Percentiles rank a stretch among this genome's conserved stretches.
These are phyloP conservation scores for Fragaria vesca DNA, from an alignment of 306 rosid genomes.

Conservation along the genomic window DNA sequence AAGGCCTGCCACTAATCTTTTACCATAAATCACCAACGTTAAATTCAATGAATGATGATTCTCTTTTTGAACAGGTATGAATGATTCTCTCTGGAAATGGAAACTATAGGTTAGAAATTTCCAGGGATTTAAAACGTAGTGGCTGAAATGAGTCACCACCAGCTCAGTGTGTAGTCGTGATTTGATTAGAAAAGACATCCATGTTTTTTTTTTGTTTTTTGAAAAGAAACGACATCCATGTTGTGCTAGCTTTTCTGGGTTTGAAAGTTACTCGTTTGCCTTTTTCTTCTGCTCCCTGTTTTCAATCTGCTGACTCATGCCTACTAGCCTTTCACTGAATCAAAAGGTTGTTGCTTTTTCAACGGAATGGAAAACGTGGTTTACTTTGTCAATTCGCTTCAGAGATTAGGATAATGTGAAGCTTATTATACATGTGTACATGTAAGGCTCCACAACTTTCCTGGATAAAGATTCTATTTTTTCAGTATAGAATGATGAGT, in stretches of 20 bases:
- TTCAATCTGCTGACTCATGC: neutral
- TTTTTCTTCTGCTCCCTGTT: neutral
- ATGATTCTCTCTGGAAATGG: neutral
- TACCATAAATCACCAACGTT: neutral
- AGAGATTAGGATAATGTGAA: neutral
- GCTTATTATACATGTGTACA: neutral
- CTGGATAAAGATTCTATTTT: neutral
- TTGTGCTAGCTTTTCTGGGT: neutral
- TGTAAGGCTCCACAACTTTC: neutral
- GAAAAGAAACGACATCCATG: neutral
- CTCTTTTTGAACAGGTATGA: neutral
- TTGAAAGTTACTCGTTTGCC: neutral
- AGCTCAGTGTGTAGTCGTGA: neutral
- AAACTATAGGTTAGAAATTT: neutral
- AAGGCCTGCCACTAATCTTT: neutral
- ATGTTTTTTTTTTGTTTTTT: too few relatives aligned
- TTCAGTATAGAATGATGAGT: neutral
- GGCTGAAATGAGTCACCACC: neutral
- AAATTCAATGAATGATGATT: neutral
- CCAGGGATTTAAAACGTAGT: neutral
- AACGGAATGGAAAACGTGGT: neutral
- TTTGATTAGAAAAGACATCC: neutral
- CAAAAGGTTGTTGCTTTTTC: neutral
- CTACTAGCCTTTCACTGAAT: neutral
- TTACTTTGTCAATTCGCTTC: neutral